phyloP scores from a whole-genome alignment of 495 filamentous ascomycete genomes.

The Penicillium dipodomyicola region DNA sequence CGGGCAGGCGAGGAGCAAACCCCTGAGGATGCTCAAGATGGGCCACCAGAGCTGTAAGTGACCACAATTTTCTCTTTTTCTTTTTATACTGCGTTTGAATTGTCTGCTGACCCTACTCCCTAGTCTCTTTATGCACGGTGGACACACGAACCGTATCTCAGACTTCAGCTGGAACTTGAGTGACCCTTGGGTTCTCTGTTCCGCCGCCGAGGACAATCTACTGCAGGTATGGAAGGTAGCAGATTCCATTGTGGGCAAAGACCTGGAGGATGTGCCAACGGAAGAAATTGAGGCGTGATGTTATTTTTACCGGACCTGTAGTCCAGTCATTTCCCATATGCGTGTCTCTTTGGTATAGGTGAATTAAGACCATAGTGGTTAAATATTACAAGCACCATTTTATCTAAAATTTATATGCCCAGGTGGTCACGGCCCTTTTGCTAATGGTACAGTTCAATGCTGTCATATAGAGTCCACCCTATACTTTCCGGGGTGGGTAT shows the following conservation, averaged over 20 bases:
- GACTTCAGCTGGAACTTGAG: conserved; percentile 98
- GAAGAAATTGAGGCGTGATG: conserved; percentile 70
- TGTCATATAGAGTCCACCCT: neutral
- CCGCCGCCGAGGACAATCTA: conserved; percentile 94
- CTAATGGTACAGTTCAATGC: too few species aligned
- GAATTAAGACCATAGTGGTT: conserved; percentile 15
- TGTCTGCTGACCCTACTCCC: conserved; percentile 22
- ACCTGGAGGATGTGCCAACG: conserved; percentile 71
- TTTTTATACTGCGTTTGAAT: conserved; percentile 3
- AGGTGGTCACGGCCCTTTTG: neutral
- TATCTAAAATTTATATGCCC: neutral
- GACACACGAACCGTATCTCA: conserved; percentile 91
- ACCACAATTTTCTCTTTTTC: neutral
- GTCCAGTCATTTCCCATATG: conserved; percentile 3
- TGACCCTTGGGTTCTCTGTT: conserved; percentile 92
- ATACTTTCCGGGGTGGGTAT: neutral
- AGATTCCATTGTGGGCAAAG: conserved; percentile 80
- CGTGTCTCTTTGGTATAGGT: conserved; percentile 13
- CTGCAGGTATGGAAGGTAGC: conserved; percentile 97
- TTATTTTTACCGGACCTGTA: neutral
- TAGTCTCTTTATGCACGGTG: conserved; percentile 97
- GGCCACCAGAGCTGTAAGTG: conserved; percentile 88
- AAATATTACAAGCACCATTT: conserved; percentile 8
- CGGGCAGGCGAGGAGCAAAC: conserved; percentile 90
- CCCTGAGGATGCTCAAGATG: conserved; percentile 94